A percentile compares a stretch with the other conserved stretches of the same genome.
phyloP scores from a whole-genome alignment of 148 eudicot species.

The Oxyria digyna region DNA sequence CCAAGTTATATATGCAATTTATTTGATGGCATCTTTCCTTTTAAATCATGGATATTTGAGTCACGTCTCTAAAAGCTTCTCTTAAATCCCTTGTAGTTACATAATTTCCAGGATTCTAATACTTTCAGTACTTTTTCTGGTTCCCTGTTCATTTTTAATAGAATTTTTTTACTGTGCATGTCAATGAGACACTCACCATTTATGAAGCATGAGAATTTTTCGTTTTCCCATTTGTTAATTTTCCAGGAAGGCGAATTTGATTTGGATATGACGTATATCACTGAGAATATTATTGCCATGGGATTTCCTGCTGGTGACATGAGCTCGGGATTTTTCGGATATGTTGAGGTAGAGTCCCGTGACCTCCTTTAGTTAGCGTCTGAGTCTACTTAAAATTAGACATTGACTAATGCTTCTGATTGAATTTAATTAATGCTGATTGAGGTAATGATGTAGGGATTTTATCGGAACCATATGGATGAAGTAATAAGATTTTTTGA shows the following conservation, averaged over 20 bases:
- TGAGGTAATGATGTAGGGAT: constrained; percentile 50
- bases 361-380: not conserved
- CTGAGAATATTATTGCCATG: constrained; percentile 92
- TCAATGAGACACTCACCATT: not conserved
- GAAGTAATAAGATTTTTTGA: constrained; percentile 94
- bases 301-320: constrained; percentile 98
- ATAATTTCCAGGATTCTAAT: not conserved
- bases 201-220: not conserved
- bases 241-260: constrained; percentile 90
- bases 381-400: not conserved
- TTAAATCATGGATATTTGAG: not conserved
- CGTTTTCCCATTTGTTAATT: constrained; percentile 1
- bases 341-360: constrained; percentile 84
- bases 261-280: constrained; percentile 88
- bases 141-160: not conserved
- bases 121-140: not conserved
- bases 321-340: constrained; percentile 93
- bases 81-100: not conserved
- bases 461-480: constrained; percentile 92
- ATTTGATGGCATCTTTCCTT: not conserved
- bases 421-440: constrained; percentile 5
- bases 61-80: not conserved
- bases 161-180: not conserved
- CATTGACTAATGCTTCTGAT: not conserved
- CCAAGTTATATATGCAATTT: not conserved